Percentiles rank a stretch among this genome's conserved stretches.
These are phyloP conservation scores for Aquilaria yunnanensis DNA, from an alignment of 345 rosid genomes.

Conservation along the genomic window DNA sequence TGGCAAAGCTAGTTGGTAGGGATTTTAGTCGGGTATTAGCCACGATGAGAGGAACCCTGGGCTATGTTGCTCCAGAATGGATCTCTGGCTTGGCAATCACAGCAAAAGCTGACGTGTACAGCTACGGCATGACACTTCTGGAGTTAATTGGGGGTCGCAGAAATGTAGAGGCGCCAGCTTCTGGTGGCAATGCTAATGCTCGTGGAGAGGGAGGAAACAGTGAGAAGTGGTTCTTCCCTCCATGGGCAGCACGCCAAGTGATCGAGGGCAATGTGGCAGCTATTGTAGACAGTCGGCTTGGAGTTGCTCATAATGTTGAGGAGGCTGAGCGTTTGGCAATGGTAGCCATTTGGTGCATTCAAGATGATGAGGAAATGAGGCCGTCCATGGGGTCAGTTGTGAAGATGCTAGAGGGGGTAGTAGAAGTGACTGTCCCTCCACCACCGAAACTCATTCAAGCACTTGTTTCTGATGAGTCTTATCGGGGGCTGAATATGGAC, in stretches of 20 bases:
- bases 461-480: constrained; percentile 70
- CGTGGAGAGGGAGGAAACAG: constrained; percentile 21
- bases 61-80: constrained; percentile 70
- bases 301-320: constrained; percentile 33
- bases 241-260: constrained; percentile 75
- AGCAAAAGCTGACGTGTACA: constrained; percentile 64
- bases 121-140: constrained; percentile 63
- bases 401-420: constrained; percentile 70
- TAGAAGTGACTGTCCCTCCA: constrained; percentile 55
- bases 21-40: constrained; percentile 56
- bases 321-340: constrained; percentile 55
- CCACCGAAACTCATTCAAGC: constrained; percentile 81
- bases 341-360: constrained; percentile 82
- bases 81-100: constrained; percentile 55
- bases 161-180: constrained; percentile 45
- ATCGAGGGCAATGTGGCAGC: constrained; percentile 48
- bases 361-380: constrained; percentile 54
- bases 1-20: constrained; percentile 57
- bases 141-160: constrained; percentile 69
- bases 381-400: constrained; percentile 68
- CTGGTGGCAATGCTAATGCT: constrained; percentile 16
- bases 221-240: constrained; percentile 83
- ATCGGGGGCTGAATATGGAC: constrained; percentile 40
- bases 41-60: constrained; percentile 63
- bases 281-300: constrained; percentile 41